These are phyloP conservation scores for Phytophthora foliorum DNA, from an alignment of 352 stramenopile species.

Conservation along the genomic window DNA sequence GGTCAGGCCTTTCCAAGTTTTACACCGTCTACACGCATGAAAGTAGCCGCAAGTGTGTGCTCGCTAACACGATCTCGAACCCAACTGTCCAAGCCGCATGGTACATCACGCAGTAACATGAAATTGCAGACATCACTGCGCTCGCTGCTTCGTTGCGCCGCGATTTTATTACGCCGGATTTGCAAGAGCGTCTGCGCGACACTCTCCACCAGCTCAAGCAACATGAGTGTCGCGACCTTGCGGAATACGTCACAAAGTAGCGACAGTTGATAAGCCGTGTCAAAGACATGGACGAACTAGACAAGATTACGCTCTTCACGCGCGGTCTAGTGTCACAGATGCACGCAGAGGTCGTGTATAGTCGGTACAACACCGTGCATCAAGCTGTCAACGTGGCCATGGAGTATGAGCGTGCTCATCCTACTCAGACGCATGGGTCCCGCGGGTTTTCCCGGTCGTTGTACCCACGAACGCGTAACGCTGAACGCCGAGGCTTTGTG, in stretches of 20 bases:
- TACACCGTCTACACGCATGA: constrained; percentile 18
- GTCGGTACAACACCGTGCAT: background rate
- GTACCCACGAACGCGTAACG: background rate
- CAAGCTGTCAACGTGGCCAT: background rate
- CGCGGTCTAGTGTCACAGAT: background rate
- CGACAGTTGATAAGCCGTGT: constrained; percentile 14
- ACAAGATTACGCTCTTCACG: constrained; percentile 17
- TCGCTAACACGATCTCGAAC: constrained; percentile 17
- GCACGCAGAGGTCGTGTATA: background rate
- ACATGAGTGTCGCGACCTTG: constrained; percentile 12
- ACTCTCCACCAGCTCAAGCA: constrained; percentile 12
- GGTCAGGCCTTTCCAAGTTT: too few species aligned
- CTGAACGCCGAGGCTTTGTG: background rate
- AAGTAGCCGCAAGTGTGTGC: background rate
- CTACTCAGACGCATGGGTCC: background rate
- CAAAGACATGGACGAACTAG: constrained; percentile 8
- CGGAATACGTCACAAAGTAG: constrained; percentile 13
- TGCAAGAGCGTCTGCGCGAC: constrained; percentile 15
- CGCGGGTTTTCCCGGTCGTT: background rate
- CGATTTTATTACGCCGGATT: constrained; percentile 16
- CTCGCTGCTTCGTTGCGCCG: background rate
- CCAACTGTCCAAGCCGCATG: constrained; percentile 8
- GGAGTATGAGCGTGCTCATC: background rate
- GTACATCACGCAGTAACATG: constrained; percentile 22
- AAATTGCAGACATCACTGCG: constrained; percentile 3